phyloP scores from a whole-genome alignment of 257 asterid genomes.

The Prunella vulgaris region DNA sequence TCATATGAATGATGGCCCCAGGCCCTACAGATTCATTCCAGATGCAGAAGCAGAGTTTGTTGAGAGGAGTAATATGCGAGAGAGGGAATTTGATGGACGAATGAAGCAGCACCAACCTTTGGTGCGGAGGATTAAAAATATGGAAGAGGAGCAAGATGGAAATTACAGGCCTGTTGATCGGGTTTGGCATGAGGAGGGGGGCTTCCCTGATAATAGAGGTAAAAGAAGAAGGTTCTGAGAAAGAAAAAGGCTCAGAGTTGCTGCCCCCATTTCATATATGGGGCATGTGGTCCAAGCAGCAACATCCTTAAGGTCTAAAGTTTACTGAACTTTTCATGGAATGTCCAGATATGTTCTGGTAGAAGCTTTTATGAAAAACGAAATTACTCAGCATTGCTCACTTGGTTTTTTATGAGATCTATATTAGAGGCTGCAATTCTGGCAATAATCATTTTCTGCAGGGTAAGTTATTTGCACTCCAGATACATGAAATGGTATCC shows the following conservation, averaged over 20 bases:
- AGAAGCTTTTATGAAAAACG: neutral
- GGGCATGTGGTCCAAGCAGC: neutral
- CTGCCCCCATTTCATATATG: neutral
- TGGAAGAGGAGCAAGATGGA: slow-evolving; percentile 62
- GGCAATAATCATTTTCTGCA: neutral
- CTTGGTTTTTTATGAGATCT: slow-evolving; percentile 11
- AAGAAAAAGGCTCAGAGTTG: slow-evolving; percentile 65
- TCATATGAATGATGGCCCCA: slow-evolving; percentile 49
- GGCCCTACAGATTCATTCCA: slow-evolving; percentile 60
- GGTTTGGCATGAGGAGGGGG: slow-evolving; percentile 69
- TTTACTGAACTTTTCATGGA: too few relatives aligned
- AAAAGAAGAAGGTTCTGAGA: slow-evolving; percentile 76
- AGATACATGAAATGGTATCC: neutral
- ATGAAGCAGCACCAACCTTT: slow-evolving; percentile 47
- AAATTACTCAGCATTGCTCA: slow-evolving; percentile 4
- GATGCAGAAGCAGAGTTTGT: slow-evolving; percentile 51
- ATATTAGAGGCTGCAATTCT: slow-evolving; percentile 11
- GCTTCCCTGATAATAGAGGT: slow-evolving; percentile 47
- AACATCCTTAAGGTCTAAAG: neutral
- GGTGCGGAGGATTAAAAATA: slow-evolving; percentile 51
- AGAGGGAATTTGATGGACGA: slow-evolving; percentile 74
- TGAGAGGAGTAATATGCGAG: slow-evolving; percentile 59
- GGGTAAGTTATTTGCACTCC: neutral
- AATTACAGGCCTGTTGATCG: slow-evolving; percentile 48
- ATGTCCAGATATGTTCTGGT: slow-evolving; percentile 4